phyloP scores from a whole-genome alignment of 371 early-diverging fungal species.

The Saksenaea vasiformis region DNA sequence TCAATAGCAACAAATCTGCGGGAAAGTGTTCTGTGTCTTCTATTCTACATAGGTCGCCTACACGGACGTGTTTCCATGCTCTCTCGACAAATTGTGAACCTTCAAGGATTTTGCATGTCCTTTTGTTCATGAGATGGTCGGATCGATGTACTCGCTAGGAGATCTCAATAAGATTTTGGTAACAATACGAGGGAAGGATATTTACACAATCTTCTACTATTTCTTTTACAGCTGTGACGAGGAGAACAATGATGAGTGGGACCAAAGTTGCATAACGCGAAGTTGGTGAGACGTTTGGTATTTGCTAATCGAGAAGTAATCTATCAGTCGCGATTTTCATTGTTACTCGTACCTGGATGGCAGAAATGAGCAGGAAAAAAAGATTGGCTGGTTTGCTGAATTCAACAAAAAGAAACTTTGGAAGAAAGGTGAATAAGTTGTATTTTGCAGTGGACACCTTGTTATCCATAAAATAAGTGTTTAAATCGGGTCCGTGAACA shows the following conservation, averaged over 20 bases:
- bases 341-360: slow-evolving; percentile 64
- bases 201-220: slow-evolving; percentile 90
- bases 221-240: slow-evolving; percentile 97
- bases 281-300: slow-evolving; percentile 82
- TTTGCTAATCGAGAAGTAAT: slow-evolving; percentile 60
- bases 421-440: slow-evolving; percentile 79
- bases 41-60: slow-evolving; percentile 88
- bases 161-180: not conserved
- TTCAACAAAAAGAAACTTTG: slow-evolving; percentile 87
- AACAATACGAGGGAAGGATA: not conserved
- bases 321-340: not conserved
- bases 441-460: slow-evolving; percentile 84
- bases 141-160: slow-evolving; percentile 47
- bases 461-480: slow-evolving; percentile 72
- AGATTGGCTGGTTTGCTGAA: slow-evolving; percentile 89
- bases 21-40: slow-evolving; percentile 82
- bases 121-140: slow-evolving; percentile 69
- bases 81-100: slow-evolving; percentile 57
- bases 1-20: slow-evolving; percentile 82
- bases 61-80: slow-evolving; percentile 70
- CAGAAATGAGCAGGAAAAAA: slow-evolving; percentile 85
- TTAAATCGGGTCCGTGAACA: slow-evolving; percentile 71
- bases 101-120: slow-evolving; percentile 58
- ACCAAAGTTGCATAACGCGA: slow-evolving; percentile 88
- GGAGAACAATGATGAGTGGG: slow-evolving; percentile 88